Conservation (phyloP, 192 early-diverging fungal species). For the Chytriomyces confervae region DNA sequence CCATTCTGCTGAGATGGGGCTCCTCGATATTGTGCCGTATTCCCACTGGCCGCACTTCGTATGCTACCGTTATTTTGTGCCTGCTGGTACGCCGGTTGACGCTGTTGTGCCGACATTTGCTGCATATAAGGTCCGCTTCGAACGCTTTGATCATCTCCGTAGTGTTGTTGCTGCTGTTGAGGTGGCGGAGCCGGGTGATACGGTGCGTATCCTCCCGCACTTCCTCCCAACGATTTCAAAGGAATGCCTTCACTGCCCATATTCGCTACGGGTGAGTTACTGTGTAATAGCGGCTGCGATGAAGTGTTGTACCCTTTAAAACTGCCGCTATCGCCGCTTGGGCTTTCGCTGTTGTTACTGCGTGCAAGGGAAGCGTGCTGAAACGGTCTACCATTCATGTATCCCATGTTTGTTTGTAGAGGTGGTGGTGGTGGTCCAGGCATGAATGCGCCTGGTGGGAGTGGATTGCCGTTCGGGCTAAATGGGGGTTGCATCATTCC, state of each 20-base stretch:
- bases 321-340: constrained; percentile 1
- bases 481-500: neutral
- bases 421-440: neutral
- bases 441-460: neutral
- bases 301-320: neutral
- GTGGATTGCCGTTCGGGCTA: constrained; percentile 1
- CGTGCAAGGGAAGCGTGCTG: constrained; percentile 1
- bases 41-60: too few species aligned
- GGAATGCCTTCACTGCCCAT: neutral
- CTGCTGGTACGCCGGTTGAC: too few species aligned
- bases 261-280: neutral
- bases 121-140: too few species aligned
- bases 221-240: neutral
- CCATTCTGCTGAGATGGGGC: too few species aligned
- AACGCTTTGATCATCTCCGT: too few species aligned
- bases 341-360: neutral
- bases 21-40: too few species aligned
- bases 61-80: too few species aligned
- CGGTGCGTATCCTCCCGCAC: too few species aligned
- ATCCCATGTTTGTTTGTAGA: neutral
- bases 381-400: neutral
- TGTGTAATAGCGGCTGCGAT: neutral
- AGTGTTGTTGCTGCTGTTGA: too few species aligned
- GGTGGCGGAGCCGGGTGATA: too few species aligned
- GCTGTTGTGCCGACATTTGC: too few species aligned